Evolutionary conservation across 78 protist species (phyloP).

Genomic region (Bigelowiella natans): DNA sequence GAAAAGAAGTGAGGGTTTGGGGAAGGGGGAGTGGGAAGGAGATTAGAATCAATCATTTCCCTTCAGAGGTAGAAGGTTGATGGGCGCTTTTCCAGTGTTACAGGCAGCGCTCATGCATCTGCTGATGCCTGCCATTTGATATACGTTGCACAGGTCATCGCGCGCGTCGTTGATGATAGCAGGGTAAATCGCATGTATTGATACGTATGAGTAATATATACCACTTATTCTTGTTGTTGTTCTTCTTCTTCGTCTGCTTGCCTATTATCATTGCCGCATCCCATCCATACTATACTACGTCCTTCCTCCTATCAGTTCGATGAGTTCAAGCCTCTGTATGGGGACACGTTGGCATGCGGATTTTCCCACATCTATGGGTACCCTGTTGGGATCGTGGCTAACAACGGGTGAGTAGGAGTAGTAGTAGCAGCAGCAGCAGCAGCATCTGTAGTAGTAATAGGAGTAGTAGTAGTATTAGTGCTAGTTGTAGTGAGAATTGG

Average conservation of each 20-base stretch:
- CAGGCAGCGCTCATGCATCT: background rate
- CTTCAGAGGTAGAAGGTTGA: no score
- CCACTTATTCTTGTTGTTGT: background rate
- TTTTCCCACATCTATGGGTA: constrained; percentile 75
- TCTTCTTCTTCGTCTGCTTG: no score
- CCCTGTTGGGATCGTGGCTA: constrained; percentile 92
- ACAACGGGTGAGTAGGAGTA: no score
- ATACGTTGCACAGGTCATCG: background rate
- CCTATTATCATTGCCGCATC: no score
- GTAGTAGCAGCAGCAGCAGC: no score
- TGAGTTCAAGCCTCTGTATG: constrained; percentile 81
- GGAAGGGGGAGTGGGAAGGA: no score
- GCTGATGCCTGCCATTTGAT: background rate
- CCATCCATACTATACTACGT: background rate
- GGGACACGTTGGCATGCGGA: constrained; percentile 71
- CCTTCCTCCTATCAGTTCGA: background rate
- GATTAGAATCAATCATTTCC: no score
- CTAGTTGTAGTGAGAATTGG: no score
- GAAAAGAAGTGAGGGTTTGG: no score
- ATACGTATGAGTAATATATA: background rate
- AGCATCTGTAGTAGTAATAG: no score
- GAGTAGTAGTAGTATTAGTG: no score
- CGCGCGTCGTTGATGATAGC: background rate
- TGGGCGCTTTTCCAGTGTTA: no score
- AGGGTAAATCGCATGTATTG: background rate